phyloP scores from a whole-genome alignment of 352 stramenopile genomes.

The Globisporangium carolinianum region DNA sequence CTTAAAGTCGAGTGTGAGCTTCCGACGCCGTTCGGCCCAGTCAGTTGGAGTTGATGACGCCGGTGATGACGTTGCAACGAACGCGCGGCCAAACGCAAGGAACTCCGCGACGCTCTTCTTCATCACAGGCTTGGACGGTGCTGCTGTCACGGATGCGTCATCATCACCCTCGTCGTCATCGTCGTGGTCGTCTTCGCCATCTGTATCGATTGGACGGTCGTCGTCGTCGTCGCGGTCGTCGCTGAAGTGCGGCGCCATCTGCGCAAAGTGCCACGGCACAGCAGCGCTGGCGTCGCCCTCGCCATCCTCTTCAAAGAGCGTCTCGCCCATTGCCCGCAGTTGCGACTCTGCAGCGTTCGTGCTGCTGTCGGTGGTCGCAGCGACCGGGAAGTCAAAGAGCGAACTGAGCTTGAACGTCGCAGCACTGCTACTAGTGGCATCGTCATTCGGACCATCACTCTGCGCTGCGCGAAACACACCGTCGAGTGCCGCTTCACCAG shows the following conservation, averaged over 20 bases:
- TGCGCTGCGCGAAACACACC: slow-evolving; percentile 39
- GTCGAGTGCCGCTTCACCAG: slow-evolving; percentile 68
- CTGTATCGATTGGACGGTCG: slow-evolving; percentile 26
- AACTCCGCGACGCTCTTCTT: slow-evolving; percentile 58
- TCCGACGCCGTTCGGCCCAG: slow-evolving; percentile 62
- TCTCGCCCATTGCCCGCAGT: slow-evolving; percentile 35
- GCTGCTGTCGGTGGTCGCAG: slow-evolving; percentile 32
- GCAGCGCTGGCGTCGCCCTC: slow-evolving; percentile 11
- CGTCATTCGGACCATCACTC: too few relatives aligned
- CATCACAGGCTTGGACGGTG: slow-evolving; percentile 10
- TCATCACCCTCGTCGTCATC: slow-evolving; percentile 22
- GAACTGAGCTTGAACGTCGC: slow-evolving; percentile 64
- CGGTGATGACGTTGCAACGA: slow-evolving; percentile 18
- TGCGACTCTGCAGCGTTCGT: slow-evolving; percentile 12
- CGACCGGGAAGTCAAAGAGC: slow-evolving; percentile 54
- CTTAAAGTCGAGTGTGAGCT: slow-evolving; percentile 75
- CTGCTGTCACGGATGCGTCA: slow-evolving; percentile 12
- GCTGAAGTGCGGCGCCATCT: slow-evolving; percentile 24
- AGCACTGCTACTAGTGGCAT: slow-evolving; percentile 1
- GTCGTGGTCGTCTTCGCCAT: slow-evolving; percentile 23
- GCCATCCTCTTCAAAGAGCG: slow-evolving; percentile 28
- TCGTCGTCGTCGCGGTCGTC: slow-evolving; percentile 13
- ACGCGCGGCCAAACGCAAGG: slow-evolving; percentile 50
- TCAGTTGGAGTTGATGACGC: slow-evolving; percentile 16
- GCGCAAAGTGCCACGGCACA: slow-evolving; percentile 31